These are phyloP conservation scores for Talaromyces sp. DNA, from an alignment of 2,329 filamentous ascomycete species.

Conservation along the genomic window DNA sequence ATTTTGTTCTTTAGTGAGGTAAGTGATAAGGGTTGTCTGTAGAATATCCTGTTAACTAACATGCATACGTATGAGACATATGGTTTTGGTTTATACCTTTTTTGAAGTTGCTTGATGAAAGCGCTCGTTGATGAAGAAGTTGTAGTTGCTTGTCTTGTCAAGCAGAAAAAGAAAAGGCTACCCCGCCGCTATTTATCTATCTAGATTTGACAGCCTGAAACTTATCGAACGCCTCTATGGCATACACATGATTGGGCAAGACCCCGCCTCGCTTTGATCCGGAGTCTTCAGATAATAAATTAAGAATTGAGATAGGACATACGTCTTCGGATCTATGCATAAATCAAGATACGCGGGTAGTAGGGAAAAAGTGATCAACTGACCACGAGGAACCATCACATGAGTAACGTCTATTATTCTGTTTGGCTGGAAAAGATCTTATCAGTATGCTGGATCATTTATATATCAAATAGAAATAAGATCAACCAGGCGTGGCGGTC, in stretches of 20 bases:
- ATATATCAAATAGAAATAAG: background rate
- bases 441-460: background rate
- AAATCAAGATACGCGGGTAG: background rate
- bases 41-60: background rate
- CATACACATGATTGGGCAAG: constrained; percentile 9
- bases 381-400: background rate
- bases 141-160: background rate
- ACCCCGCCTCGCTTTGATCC: constrained; percentile 1
- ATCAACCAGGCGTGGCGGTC: constrained; percentile 39
- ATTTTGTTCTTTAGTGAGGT: background rate
- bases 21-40: background rate
- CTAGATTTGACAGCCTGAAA: constrained; percentile 4
- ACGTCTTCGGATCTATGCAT: background rate
- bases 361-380: background rate
- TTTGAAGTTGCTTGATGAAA: background rate
- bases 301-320: background rate
- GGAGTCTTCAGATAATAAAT: background rate
- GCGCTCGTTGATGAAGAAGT: background rate
- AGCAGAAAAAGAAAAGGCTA: background rate
- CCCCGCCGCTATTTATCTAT: constrained; percentile 14
- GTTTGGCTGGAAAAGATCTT: background rate
- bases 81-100: background rate
- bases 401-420: background rate
- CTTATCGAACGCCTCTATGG: background rate
- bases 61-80: background rate